Evolutionary conservation across 2,329 filamentous ascomycete species (phyloP).

Genomic region (Chaetomium sp.): DNA sequence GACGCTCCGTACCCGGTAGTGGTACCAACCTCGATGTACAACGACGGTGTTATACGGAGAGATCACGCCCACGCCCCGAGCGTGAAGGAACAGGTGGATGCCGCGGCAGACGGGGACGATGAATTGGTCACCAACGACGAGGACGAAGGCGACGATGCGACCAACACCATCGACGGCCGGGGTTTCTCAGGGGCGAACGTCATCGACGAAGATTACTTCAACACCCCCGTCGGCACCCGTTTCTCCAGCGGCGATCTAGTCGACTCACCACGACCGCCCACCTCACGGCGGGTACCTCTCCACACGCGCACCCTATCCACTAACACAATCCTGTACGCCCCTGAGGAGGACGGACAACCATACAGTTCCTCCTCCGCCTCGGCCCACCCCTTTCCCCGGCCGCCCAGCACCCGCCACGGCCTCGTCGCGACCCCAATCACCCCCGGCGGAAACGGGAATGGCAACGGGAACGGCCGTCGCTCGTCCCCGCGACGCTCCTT

Average conservation of each 20-base stretch:
- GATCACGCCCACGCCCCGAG: slow-evolving; percentile 39
- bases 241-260: slow-evolving; percentile 30
- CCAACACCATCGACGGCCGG: slow-evolving; percentile 34
- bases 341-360: slow-evolving; percentile 40
- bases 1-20: slow-evolving; percentile 30
- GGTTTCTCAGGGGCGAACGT: slow-evolving; percentile 23
- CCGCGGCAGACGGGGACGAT: slow-evolving; percentile 82
- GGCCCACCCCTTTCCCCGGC: slow-evolving; percentile 30
- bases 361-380: slow-evolving; percentile 40
- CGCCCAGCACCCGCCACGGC: slow-evolving; percentile 34
- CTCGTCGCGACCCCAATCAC: slow-evolving; percentile 33
- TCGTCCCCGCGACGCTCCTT: slow-evolving; percentile 43
- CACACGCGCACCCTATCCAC: slow-evolving; percentile 73
- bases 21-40: slow-evolving; percentile 21
- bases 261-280: slow-evolving; percentile 25
- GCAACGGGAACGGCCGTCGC: slow-evolving; percentile 18
- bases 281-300: slow-evolving; percentile 31
- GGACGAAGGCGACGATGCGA: slow-evolving; percentile 48
- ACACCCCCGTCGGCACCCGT: slow-evolving; percentile 41
- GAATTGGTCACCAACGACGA: slow-evolving; percentile 81
- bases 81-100: slow-evolving; percentile 63
- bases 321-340: slow-evolving; percentile 80
- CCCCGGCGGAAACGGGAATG: slow-evolving; percentile 6
- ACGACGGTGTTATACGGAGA: slow-evolving; percentile 30
- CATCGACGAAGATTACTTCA: slow-evolving; percentile 48